phyloP scores from a whole-genome alignment of 1,284 basidiomycete species.

The Naganishia sp. region DNA sequence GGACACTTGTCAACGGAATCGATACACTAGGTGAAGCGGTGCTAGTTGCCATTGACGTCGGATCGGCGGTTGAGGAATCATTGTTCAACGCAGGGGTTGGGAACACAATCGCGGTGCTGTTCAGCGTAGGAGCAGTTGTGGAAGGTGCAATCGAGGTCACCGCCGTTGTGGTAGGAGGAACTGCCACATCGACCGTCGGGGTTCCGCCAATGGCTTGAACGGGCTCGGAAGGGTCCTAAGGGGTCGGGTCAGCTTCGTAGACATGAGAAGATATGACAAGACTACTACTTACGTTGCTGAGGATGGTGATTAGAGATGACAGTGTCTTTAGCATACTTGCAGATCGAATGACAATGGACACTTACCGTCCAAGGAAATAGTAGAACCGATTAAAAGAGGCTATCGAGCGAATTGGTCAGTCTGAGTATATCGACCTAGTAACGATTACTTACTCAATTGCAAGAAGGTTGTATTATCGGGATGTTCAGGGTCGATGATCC shows the following conservation, averaged over 20 bases:
- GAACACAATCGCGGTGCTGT: no score
- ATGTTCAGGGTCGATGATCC: slow-evolving; percentile 13
- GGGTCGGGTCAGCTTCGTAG: not conserved
- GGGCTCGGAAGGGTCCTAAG: slow-evolving; percentile 3
- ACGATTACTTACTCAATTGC: slow-evolving; percentile 2
- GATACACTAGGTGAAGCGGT: no score
- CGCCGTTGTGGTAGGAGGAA: not conserved
- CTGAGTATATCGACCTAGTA: slow-evolving; percentile 16
- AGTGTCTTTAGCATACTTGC: not conserved
- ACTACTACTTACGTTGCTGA: not conserved
- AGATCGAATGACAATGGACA: slow-evolving; percentile 28
- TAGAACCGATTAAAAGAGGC: slow-evolving; percentile 31
- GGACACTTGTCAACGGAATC: no score
- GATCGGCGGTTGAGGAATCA: no score
- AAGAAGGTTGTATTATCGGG: slow-evolving; percentile 1
- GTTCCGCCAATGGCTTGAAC: slow-evolving; percentile 33
- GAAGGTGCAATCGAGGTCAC: not conserved
- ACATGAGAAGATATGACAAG: not conserved
- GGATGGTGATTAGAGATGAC: no score
- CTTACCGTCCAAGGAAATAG: slow-evolving; percentile 34
- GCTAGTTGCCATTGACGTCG: no score
- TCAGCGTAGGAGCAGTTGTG: not conserved
- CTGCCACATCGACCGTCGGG: not conserved
- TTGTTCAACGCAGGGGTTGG: no score
- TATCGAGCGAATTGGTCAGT: slow-evolving; percentile 8